Base-by-base conservation (phyloP, 192 early-diverging fungal genomes). In the Mortierella alpina region DNA sequence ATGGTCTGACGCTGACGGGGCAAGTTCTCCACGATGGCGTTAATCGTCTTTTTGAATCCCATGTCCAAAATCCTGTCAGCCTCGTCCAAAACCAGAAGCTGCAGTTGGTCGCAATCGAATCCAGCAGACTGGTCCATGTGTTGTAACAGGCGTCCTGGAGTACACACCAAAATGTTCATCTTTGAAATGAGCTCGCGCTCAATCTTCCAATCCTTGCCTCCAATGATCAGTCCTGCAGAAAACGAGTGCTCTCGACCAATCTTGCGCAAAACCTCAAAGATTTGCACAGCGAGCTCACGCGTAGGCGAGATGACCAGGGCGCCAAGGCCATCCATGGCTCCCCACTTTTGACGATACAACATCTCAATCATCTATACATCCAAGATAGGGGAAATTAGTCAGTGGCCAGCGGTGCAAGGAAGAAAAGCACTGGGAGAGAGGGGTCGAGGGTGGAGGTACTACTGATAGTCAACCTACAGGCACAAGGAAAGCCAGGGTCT, bases 141-240 rank as follows among this genome's bases (percentile, higher is more conserved):
- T 78, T 96, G 94, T 73, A 96, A 83, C 52, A 96, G 78, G 18
- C 94, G 92, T 17, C 94, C 94, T 2, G 94, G 94, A 7, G 94
- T 96, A 56, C 86, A 89, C 13, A 96, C 88, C 17, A 96, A 72
- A 63, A 96, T 96, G 58, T 96, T 96, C 93, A 96, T 95, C 65
- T 86, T 84, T 50, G 68, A 68, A 52, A 95, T 82, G 22, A 91
- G 76, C 56, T 91, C 92, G 73, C 93, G 90, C 60, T 95, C 94
- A 39, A 91, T 88, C 50, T 91, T 86, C 41, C 97, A 91, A 66
- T 96, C 91, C 83, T 99, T 98, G 59, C 91, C 97, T 70, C 92
- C 98, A 84, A 98, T 99, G 39, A 99, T 86, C 72, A 98, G 86
- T 13, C 97, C 97, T 31, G 97, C 97, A n/a, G 96, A 97, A 76